Evolutionary conservation across 192 early-diverging fungal genomes (phyloP), one percentile per base, ranked within the genome.

Genomic region (Geranomyces michiganensis): DNA sequence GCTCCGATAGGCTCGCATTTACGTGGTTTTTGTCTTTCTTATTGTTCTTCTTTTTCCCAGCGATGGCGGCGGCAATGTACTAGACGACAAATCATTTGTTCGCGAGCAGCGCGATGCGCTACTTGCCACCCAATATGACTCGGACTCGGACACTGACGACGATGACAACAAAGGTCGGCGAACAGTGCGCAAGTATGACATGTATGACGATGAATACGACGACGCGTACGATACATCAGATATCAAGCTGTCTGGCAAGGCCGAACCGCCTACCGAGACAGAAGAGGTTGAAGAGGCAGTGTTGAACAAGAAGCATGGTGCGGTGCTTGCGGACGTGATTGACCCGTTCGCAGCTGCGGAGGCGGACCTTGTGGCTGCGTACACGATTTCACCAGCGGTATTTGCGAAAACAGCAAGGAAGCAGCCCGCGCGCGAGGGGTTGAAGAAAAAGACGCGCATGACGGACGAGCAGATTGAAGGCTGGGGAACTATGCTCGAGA

Each of bases 391-490:
- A 53, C 88, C 86, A 49, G 76, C 15, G 0, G 75, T 91, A 8
- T 90, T 96, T 66, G 89, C 90, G 41, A 68, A 73, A 24, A 79
- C 78, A 26, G 70, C 82, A 27, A 83, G 94, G 53, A 91, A 90
- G 56, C 82, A 85, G 5, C 71, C 82, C 13, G 79, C 82, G 49
- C 77, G 95, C 44, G 80, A 71, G 32, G 67, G 78, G 15, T 76
- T 98, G 22, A 81, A 85, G 21, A 77, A 84, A 32, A 72, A 83
- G 65, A 93, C 93, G 2, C 83, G 87, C 24, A 86, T 93, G 85
- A 90, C 87, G 7, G 91, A 96, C 67, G 94, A 98, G 75, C 94
- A 96, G 78, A 79, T 98, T 6, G 93, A 95, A 71, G 96, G 96
- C 33, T 98, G 96, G 96, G 88, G 80, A 44, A 85, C 85, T 19